Base-by-base conservation (phyloP, 345 rosid species). In the Eucalyptus pauciflora region DNA sequence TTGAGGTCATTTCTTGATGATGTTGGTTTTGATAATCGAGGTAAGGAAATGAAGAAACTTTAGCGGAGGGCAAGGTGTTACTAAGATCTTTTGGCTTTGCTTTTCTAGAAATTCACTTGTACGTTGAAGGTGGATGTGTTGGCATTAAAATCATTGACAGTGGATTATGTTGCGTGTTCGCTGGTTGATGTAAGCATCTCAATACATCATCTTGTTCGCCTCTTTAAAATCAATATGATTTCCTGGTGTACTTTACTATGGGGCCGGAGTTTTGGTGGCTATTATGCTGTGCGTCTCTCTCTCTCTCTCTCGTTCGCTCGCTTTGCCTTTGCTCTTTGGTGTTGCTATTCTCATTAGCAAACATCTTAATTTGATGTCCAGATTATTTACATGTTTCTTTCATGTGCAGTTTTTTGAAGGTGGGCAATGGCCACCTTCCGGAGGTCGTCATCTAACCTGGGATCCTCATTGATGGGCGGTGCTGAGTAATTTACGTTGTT, bases 401-500 rank as follows among this genome's bases (percentile, higher is more conserved):
- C 33, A n/a, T 88, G 89, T 89, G 50, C 95, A 93, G 96, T 85
- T 93, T 85, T 85, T 86, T 60, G 56, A 89, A 91, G 92, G 87
- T 83, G 86, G 93, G 87, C 88, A 89, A 67, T 86, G 89, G 92
- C 90, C 86, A 91, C 92, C 91, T 91, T 88, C 88, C 87, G 89
- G 92, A 76, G 92, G 86, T 90, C 92, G 76, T 88, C 89, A 88
- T 92, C 91, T 91, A 90, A 92, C 94, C 88, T 88, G 88, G 85
- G 92, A 89, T 86, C 76, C n/a, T 88, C 58, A 88, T 86, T 93
- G 92, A 90, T 89, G 93, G 93, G 95, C 92, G 96, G 96, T 93
- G 91, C 90, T 90, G 93, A 93, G 93, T 91, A 90, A 92, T 90
- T 92, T 88, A 90, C 48, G 48, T 89, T 88, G 89, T 92, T 89